These are phyloP conservation scores for Boletus eberwhitei DNA, from an alignment of 768 basidiomycete species.

Conservation along the genomic window DNA sequence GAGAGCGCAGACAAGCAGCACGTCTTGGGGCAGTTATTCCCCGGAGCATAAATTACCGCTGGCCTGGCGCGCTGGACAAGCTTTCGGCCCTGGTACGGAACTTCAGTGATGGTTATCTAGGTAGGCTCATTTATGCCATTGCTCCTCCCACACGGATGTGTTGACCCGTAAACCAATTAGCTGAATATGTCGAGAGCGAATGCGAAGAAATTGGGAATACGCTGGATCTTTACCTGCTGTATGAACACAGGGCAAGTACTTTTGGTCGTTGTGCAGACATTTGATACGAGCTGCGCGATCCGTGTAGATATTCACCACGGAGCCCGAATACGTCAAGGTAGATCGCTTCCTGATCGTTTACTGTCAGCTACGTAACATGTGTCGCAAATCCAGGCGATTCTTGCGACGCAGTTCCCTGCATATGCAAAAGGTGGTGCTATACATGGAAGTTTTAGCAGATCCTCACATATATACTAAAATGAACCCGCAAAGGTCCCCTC, in stretches of 20 bases:
- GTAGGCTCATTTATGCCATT: slow-evolving; percentile 25
- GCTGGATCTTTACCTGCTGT: slow-evolving; percentile 19
- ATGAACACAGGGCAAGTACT: slow-evolving; percentile 26
- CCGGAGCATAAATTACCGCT: slow-evolving; percentile 37
- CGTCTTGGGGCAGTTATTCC: slow-evolving; percentile 45
- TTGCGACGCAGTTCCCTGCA: slow-evolving; percentile 36
- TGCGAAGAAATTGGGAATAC: slow-evolving; percentile 25
- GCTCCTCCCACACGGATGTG: not conserved
- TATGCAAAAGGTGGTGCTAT: slow-evolving; percentile 34
- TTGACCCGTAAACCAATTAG: slow-evolving; percentile 3
- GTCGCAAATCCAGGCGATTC: slow-evolving; percentile 29
- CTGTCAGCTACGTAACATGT: not conserved
- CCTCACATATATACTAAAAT: not conserved
- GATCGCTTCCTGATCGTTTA: not conserved
- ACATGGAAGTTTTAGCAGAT: not conserved
- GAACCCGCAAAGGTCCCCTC: slow-evolving; percentile 18
- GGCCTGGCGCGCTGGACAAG: slow-evolving; percentile 47
- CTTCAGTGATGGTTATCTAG: slow-evolving; percentile 46
- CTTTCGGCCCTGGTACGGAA: slow-evolving; percentile 37
- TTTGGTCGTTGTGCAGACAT: not conserved
- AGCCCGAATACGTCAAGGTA: slow-evolving; percentile 42
- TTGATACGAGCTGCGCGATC: not conserved
- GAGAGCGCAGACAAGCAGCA: slow-evolving; percentile 41
- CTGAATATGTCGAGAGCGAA: slow-evolving; percentile 9
- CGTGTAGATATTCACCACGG: slow-evolving; percentile 34